These are phyloP conservation scores for Fusarium sp. DNA, from an alignment of 2,329 filamentous ascomycete genomes.

Conservation along the genomic window DNA sequence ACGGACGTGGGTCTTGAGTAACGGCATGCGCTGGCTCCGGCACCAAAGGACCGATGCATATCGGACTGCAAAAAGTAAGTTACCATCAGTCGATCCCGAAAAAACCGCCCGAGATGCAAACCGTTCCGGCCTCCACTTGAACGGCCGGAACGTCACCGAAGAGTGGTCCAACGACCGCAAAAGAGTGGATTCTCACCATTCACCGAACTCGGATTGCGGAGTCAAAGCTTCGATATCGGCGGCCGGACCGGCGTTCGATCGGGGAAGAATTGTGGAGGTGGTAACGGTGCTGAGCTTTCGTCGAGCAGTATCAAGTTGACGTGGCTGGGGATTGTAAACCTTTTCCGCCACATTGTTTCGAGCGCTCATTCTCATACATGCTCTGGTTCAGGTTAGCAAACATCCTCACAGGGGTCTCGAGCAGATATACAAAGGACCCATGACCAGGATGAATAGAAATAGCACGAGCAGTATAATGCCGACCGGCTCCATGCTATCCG, in stretches of 20 bases:
- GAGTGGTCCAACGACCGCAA: neutral
- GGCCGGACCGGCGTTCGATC: constrained; percentile 11
- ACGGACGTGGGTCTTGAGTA: constrained; percentile 24
- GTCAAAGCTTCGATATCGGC: constrained; percentile 34
- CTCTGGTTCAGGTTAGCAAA: constrained; percentile 23
- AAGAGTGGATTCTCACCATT: constrained; percentile 40
- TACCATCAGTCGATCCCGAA: constrained; percentile 3
- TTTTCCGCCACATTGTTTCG: constrained; percentile 19
- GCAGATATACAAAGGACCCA: constrained; percentile 37
- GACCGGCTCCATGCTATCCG: constrained; percentile 40
- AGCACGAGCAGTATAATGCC: constrained; percentile 42
- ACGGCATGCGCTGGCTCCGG: constrained; percentile 41
- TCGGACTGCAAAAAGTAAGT: constrained; percentile 42
- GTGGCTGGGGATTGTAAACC: constrained; percentile 36
- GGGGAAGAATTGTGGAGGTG: constrained; percentile 35
- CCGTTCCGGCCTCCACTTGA: constrained; percentile 1
- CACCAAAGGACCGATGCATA: constrained; percentile 50
- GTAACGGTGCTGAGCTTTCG: constrained; percentile 48
- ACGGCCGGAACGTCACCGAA: neutral
- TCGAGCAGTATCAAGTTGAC: constrained; percentile 42
- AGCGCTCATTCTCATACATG: constrained; percentile 31
- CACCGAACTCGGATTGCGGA: constrained; percentile 38
- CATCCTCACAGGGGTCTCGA: neutral
- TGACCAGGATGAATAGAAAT: constrained; percentile 37
- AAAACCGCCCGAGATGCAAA: neutral